Base-by-base conservation (phyloP, 2,329 filamentous ascomycete species). In the Magnaporthiopsis rhizophila region DNA sequence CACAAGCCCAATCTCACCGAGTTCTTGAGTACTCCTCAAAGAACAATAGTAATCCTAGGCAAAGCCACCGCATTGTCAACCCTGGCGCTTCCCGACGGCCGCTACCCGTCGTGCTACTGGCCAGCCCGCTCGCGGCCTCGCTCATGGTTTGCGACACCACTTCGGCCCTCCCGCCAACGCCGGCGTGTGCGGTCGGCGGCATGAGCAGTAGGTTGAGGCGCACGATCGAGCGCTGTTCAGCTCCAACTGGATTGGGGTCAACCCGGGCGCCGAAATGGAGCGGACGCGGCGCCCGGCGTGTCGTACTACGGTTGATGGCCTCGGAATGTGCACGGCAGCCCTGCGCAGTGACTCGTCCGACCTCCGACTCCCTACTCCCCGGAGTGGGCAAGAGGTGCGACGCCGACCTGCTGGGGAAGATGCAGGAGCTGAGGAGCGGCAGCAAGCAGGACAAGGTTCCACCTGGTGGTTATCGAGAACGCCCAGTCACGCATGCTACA, bases 201-300 rank as follows among this genome's bases (percentile, higher is more conserved):
- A 70, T 79, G 66, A 69, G 73, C 18, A 64, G 2, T 70, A 72
- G 0, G 70, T 76, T 8, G 69, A 74, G 58, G 62, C 65, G 28
- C 11, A 78, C 75, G 0, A 66, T 79, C 53, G 74, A 77, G 50
- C 74, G 77, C 13, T 81, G 77, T 78, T 79, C 80, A 62, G 74
- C 74, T 4, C 28, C 13, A 68, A 67, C 1, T 79, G 77, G 77
- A 67, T 78, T 24, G 67, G 69, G 21, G 67, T 67, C 1, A 72
- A 79, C 65, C 69, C 71, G 0, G 36, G 32, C 12, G 69, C 72
- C 0, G 78, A 80, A 66, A 69, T 75, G 8, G 66, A 67, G 18
- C 71, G 77, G 0, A 71, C 80, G 69, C 71, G 71, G 9, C 61
- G 61, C 0, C 61, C 74, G 57, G 80, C 80, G 78, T 66, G 68